A percentile compares a stretch with the other conserved stretches of the same genome.
Conservation (phyloP, 176 grass and related monocot genomes). For the Oryza coarctata region DNA sequence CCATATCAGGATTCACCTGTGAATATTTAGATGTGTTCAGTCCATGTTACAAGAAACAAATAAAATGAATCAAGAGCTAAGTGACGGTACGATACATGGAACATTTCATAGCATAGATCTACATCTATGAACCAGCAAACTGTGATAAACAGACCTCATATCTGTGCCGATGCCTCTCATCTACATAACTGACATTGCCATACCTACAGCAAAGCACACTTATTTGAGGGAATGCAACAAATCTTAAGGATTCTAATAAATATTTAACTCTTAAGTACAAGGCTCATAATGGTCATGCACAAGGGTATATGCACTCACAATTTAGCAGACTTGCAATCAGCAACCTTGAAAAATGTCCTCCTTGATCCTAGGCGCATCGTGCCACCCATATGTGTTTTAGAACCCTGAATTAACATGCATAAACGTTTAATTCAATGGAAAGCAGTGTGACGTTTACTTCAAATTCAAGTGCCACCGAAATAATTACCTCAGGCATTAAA, state of each 20-base stretch:
- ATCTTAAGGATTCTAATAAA: neutral
- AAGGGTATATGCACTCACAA: slow-evolving; percentile 49
- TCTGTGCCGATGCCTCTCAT: slow-evolving; percentile 84
- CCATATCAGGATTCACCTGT: slow-evolving; percentile 82
- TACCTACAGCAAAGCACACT: slow-evolving; percentile 46
- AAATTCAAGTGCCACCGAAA: neutral
- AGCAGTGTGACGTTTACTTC: neutral
- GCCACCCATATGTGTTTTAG: slow-evolving; percentile 82
- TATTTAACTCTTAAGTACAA: neutral
- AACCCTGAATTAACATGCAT: slow-evolving; percentile 50
- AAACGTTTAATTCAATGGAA: slow-evolving; percentile 3
- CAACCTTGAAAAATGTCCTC: slow-evolving; percentile 62
- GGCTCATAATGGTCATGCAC: neutral
- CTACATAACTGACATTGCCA: slow-evolving; percentile 56
- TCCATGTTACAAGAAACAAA: neutral
- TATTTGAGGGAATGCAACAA: neutral
- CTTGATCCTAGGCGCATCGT: slow-evolving; percentile 87
- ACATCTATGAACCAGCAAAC: neutral
- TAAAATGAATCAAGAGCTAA: neutral
- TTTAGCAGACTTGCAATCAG: slow-evolving; percentile 71
- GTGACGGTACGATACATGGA: neutral
- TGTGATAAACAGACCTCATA: slow-evolving; percentile 52
- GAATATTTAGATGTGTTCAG: slow-evolving; percentile 28
- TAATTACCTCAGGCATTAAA: slow-evolving; percentile 83
- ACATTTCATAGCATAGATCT: neutral